A percentile compares a stretch with the other conserved stretches of the same genome.
phyloP scores from a whole-genome alignment of 441 rosid genomes.

The Populus hybrid region DNA sequence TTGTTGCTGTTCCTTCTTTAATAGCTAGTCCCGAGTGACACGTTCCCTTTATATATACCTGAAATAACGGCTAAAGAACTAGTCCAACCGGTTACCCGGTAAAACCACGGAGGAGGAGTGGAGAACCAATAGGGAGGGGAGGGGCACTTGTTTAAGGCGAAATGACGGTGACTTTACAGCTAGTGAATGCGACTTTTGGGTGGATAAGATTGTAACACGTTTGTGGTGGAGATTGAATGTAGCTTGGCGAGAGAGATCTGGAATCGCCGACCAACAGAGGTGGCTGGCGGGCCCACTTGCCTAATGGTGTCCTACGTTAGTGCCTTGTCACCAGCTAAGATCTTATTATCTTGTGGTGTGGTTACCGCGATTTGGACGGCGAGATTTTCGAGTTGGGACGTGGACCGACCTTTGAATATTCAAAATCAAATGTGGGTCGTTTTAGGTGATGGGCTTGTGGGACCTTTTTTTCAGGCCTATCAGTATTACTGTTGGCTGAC shows the following conservation, averaged over 20 bases:
- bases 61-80: slow-evolving; percentile 38
- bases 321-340: background rate
- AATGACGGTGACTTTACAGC: slow-evolving; percentile 32
- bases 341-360: background rate
- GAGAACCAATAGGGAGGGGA: background rate
- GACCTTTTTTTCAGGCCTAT: background rate
- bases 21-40: background rate
- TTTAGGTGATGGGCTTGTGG: background rate
- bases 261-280: slow-evolving; percentile 33
- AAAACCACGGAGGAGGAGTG: background rate
- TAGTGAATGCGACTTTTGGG: slow-evolving; percentile 1
- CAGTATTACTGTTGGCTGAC: background rate
- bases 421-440: background rate
- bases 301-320: slow-evolving; percentile 5
- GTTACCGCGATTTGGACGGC: slow-evolving; percentile 31
- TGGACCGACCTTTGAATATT: slow-evolving; percentile 30
- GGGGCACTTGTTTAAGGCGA: slow-evolving; percentile 2
- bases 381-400: background rate
- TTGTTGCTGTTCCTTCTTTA: background rate
- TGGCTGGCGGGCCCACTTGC: slow-evolving; percentile 25
- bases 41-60: slow-evolving; percentile 27
- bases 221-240: slow-evolving; percentile 21
- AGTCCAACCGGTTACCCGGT: slow-evolving; percentile 33
- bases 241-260: background rate
- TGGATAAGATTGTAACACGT: slow-evolving; percentile 13